These are phyloP conservation scores for Suillus plorans DNA, from an alignment of 768 basidiomycete species.

Conservation along the genomic window DNA sequence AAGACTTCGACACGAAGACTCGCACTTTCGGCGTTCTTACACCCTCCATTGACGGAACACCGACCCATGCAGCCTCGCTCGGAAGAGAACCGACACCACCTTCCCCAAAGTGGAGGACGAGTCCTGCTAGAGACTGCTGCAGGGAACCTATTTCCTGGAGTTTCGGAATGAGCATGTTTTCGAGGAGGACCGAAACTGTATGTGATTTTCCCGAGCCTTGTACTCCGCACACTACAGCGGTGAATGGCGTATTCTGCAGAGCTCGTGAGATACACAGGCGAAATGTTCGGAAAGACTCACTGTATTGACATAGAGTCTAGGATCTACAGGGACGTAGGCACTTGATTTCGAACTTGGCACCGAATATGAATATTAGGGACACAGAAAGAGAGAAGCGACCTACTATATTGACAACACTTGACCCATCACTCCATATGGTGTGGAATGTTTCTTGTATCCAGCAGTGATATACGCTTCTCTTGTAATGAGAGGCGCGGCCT, in stretches of 20 bases:
- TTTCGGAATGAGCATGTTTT: constrained; percentile 55
- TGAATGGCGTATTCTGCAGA: constrained; percentile 61
- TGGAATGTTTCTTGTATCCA: constrained; percentile 18
- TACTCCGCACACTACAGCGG: constrained; percentile 65
- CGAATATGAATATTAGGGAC: not conserved
- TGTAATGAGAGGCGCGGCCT: constrained; percentile 44
- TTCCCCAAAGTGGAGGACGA: constrained; percentile 63
- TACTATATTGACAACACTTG: constrained; percentile 40
- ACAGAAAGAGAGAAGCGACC: constrained; percentile 8
- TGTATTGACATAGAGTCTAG: constrained; percentile 58
- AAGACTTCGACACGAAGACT: constrained; percentile 54
- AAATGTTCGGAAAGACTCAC: constrained; percentile 29
- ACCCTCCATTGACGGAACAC: constrained; percentile 21
- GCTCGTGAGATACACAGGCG: not conserved
- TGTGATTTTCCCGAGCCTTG: constrained; percentile 69
- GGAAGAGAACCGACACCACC: constrained; percentile 52
- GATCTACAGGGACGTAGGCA: constrained; percentile 35
- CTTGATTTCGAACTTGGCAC: constrained; percentile 28
- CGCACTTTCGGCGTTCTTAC: constrained; percentile 19
- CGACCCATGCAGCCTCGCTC: constrained; percentile 58
- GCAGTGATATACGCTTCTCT: constrained; percentile 36
- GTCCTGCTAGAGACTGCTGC: constrained; percentile 49
- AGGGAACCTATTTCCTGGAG: constrained; percentile 46
- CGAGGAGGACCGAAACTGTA: constrained; percentile 57
- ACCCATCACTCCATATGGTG: constrained; percentile 59